Conservation (phyloP, 176 grass and related monocot genomes). For the bread wheat (Triticum aestivum) region IWGSC_CS_RefSeq_v2.1 NC_057801.1:449075704-449076203, state of each 20-base stretch:
- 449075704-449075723: conserved; percentile 25
- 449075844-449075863: not conserved
- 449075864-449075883: not conserved
- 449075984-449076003: not conserved
- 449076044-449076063: not conserved
- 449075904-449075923: not conserved
- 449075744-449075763: conserved; percentile 7
- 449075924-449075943: not conserved
- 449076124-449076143: conserved; percentile 16
- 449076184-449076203: conserved; percentile 28
- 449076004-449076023: conserved; percentile 26
- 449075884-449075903: not conserved
- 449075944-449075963: conserved; percentile 8
- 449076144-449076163: conserved; percentile 31
- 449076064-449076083: conserved; percentile 42
- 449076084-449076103: conserved; percentile 16
- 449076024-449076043: conserved; percentile 26
- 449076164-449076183: conserved; percentile 40
- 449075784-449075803: not conserved
- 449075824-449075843: not conserved
- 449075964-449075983: not conserved
- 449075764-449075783: not conserved
- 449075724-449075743: not conserved
- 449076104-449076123: not conserved
- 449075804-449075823: conserved; percentile 24